Conservation (phyloP, 345 rosid species). For the Camelina laxa region DNA sequence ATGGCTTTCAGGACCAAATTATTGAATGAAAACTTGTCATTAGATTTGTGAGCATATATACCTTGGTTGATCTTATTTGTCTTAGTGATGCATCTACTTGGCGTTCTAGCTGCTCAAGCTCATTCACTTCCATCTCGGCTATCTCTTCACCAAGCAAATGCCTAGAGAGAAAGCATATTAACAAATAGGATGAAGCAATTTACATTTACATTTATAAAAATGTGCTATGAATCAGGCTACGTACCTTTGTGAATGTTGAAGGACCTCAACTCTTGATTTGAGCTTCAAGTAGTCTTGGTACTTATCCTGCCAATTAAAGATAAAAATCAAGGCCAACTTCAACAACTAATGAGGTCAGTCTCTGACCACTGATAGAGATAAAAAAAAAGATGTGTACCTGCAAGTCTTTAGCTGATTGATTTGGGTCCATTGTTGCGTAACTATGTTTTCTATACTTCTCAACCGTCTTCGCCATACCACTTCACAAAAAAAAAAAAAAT, state of each 20-base stretch:
- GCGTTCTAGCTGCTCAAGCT: slow-evolving; percentile 78
- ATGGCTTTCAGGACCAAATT: not conserved
- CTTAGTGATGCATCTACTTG: slow-evolving; percentile 75
- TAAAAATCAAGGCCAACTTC: not conserved
- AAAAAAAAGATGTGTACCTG: slow-evolving; percentile 48
- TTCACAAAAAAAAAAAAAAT: slow-evolving; percentile 29
- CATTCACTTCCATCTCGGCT: slow-evolving; percentile 57
- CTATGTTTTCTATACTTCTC: slow-evolving; percentile 67
- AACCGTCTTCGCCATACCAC: slow-evolving; percentile 63
- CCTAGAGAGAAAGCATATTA: slow-evolving; percentile 43
- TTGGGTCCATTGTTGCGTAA: slow-evolving; percentile 54
- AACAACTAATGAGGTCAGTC: slow-evolving; percentile 16
- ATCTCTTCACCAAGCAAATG: slow-evolving; percentile 86
- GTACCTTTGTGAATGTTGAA: slow-evolving; percentile 78
- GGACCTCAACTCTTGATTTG: slow-evolving; percentile 60
- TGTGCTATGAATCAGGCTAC: not conserved
- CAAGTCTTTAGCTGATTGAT: slow-evolving; percentile 52
- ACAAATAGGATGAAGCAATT: not conserved
- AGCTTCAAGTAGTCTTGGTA: slow-evolving; percentile 75
- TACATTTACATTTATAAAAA: not conserved
- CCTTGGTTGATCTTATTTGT: slow-evolving; percentile 81
- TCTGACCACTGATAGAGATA: slow-evolving; percentile 19
- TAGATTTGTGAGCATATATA: slow-evolving; percentile 15
- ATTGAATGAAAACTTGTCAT: not conserved
- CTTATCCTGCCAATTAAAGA: slow-evolving; percentile 46